Base-by-base conservation (phyloP, 352 stramenopile genomes). In the Pythium aphanidermatum region DNA sequence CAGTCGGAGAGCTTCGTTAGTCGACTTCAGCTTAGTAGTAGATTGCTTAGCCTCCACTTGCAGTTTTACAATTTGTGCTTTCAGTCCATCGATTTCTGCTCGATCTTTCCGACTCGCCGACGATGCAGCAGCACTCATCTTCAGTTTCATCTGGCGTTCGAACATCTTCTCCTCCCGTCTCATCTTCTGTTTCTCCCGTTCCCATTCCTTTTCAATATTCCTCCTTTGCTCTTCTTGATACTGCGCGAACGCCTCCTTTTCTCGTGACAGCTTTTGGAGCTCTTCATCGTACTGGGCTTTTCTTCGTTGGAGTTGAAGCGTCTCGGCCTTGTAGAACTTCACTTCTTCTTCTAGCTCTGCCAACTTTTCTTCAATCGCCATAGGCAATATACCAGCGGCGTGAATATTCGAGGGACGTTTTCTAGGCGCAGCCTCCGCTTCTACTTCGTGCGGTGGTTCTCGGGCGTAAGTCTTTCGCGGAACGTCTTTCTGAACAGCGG, bases 271-370 rank as follows among this genome's bases (percentile, higher is more conserved):
- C 28, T 77, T 83, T 27, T 74, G 75, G 2, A 71, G 46, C 28
- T 80, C 63, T 49, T 86, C 68, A 4, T 87, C 73, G 23, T 75
- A 87, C 19, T 73, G 68, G 1, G 86, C 58, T 36, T 82, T 86
- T 34, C 68, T 70, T 24, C 79, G 83, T 39, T 92, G 77, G 29
- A 92, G 58, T 47, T 83, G 75, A 5, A 92, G 48, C 5, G 79
- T 92, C 45, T 88, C 80, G 11, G 76, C 58, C 37, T 92, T 90
- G 65, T 94, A 90, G 31, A 88, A 83, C 41, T 77, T 86, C n/a
- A 90, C 77, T 27, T 92, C 83, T 59, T 85, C 74, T 55, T 94
- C 79, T 5, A 92, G 41, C 45, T 94, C 79, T 12, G 58, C 65
- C 25, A 91, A 46, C 20, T 90, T 91, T 46, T 93, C 76, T 63